Conservation (phyloP, 106 monocot species). For the Triglochin maritima region DNA sequence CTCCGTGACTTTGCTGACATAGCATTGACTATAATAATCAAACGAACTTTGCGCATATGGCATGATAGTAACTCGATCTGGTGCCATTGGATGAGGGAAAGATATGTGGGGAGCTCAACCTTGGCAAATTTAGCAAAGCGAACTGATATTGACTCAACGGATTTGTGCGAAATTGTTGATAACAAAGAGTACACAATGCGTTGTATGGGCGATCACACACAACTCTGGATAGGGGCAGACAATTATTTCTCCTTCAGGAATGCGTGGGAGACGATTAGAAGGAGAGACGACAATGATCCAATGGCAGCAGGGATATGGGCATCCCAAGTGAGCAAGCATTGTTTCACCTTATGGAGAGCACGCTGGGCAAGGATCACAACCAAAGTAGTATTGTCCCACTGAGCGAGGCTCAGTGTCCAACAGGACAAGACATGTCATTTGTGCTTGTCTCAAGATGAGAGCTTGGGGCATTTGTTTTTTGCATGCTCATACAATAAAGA, state of each 20-base stretch:
- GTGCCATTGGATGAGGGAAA: background rate
- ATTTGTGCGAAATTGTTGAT: background rate
- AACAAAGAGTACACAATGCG: background rate
- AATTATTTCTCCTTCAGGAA: background rate
- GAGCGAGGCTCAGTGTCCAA: background rate
- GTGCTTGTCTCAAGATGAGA: background rate
- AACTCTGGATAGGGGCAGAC: background rate
- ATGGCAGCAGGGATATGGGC: background rate
- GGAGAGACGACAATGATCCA: background rate
- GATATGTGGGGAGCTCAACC: background rate
- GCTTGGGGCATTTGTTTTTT: background rate
- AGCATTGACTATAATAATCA: background rate
- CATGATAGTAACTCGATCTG: background rate
- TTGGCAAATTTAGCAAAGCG: background rate
- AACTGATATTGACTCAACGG: background rate
- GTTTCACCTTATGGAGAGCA: background rate
- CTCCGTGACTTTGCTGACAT: background rate
- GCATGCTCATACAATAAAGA: background rate
- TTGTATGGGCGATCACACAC: background rate
- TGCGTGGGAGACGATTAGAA: background rate
- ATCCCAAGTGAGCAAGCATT: background rate
- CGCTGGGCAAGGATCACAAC: background rate
- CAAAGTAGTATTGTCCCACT: background rate
- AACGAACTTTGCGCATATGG: background rate
- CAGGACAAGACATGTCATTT: background rate